Percentiles rank a stretch among this genome's conserved stretches.
phyloP scores from a whole-genome alignment of 2,329 filamentous ascomycete species.

The Thelonectria discophora region DNA sequence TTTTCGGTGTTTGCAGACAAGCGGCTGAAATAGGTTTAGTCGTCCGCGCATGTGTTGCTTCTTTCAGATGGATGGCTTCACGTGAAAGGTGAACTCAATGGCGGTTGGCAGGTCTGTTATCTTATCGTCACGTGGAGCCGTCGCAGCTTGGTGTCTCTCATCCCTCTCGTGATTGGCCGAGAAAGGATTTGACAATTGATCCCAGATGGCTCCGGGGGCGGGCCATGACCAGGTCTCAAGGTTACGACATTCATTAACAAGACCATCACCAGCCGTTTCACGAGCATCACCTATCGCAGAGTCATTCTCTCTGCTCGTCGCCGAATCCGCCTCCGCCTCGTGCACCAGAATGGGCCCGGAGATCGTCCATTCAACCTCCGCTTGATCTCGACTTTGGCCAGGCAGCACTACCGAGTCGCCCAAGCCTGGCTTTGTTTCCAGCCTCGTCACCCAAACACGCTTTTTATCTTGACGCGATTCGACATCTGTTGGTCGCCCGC shows the following conservation, averaged over 20 bases:
- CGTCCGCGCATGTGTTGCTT: too few species aligned
- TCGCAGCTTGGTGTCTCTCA: neutral
- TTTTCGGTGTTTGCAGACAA: too few species aligned
- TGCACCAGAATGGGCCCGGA: constrained; percentile 32
- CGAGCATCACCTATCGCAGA: constrained; percentile 23
- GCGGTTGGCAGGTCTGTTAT: constrained; percentile 1
- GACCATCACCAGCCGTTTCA: constrained; percentile 31
- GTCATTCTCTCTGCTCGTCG: constrained; percentile 25
- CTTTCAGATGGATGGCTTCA: too few species aligned
- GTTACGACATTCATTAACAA: constrained; percentile 23
- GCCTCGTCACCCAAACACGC: constrained; percentile 5
- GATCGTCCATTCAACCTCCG: constrained; percentile 18
- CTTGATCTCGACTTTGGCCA: constrained; percentile 30
- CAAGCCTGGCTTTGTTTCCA: constrained; percentile 5
- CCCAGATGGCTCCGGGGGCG: constrained; percentile 30
- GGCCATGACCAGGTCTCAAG: constrained; percentile 30
- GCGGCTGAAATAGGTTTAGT: too few species aligned
- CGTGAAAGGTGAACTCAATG: too few species aligned
- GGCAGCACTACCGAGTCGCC: neutral
- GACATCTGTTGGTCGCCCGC: neutral
- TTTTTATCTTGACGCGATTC: constrained; percentile 4
- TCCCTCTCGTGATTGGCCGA: constrained; percentile 30
- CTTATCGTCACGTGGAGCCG: constrained; percentile 42
- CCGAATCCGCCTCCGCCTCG: constrained; percentile 4
- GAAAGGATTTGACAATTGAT: constrained; percentile 37